Evolutionary conservation across 2,329 filamentous ascomycete species (phyloP).

Genomic region (Pseudonectria foliicola): DNA sequence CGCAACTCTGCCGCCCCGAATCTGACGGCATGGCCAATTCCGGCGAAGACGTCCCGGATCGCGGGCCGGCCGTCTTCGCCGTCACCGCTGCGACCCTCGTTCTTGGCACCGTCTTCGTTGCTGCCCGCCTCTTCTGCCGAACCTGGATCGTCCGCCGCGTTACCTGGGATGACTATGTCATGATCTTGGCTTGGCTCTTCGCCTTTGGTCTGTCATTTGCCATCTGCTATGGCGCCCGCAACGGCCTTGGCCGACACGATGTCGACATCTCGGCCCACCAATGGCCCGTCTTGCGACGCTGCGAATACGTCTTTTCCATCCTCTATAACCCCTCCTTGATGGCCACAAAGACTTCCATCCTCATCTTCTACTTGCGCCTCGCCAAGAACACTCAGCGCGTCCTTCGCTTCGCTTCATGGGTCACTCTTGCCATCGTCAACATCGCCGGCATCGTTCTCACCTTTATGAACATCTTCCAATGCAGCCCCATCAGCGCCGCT

Average conservation of each 20-base stretch:
- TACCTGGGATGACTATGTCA: constrained; percentile 73
- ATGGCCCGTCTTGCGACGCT: constrained; percentile 45
- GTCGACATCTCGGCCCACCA: constrained; percentile 46
- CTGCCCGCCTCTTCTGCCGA: constrained; percentile 65
- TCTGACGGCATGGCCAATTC: constrained; percentile 21
- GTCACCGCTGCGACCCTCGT: constrained; percentile 64
- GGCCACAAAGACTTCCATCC: constrained; percentile 86
- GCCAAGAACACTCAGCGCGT: constrained; percentile 70
- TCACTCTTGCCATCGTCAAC: constrained; percentile 71
- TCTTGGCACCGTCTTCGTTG: constrained; percentile 67
- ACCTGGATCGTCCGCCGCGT: constrained; percentile 64
- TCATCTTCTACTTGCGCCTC: constrained; percentile 82
- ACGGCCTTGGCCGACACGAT: constrained; percentile 64
- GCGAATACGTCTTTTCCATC: constrained; percentile 59
- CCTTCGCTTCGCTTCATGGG: constrained; percentile 76
- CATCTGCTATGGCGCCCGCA: constrained; percentile 55
- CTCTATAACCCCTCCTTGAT: constrained; percentile 78
- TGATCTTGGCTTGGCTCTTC: constrained; percentile 70
- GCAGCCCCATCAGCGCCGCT: constrained; percentile 63
- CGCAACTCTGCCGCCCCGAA: constrained; percentile 7
- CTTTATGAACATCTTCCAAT: constrained; percentile 83
- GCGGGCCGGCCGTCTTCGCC: constrained; percentile 56
- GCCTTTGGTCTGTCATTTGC: constrained; percentile 61
- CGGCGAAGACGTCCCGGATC: constrained; percentile 35
- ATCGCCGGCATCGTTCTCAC: constrained; percentile 71